Base-by-base conservation (phyloP, 2,329 filamentous ascomycete species). In the Macrophomina phaseolina region DNA sequence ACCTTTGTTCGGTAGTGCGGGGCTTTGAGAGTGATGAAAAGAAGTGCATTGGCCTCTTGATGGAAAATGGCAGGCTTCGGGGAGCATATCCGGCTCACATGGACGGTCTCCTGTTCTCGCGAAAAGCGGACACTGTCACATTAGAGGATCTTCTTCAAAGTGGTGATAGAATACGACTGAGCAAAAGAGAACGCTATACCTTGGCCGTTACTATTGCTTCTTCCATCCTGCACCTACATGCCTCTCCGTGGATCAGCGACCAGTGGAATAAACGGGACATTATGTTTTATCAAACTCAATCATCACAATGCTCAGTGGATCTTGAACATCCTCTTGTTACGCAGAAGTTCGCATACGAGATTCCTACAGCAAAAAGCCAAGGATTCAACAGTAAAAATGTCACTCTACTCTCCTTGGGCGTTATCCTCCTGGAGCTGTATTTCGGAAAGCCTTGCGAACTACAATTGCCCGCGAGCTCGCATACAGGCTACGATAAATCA, bases 121-220 rank as follows among this genome's bases (percentile, higher is more conserved):
- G 73, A 4, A 53, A 46, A 8, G 49, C 52, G 5, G 63, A 74
- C 16, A 28, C 72, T 5, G 65, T 78, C n/a, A 74, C 75, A 7
- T 69, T 79, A 2, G 72, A 76, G 30, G 73, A 76, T 4, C 71
- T 79, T 12, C 63, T 79, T 1, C 68, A 70, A 8, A 67, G 72
- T 65, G 66, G 69, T 69, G 1, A 67, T 69, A 2, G 78, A 75
- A 12, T 30, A 14, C 38, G 51, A 51, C 68, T 78, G 1, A 78
- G 71, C 63, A 76, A 74, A 61, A 79, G 74, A 55, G 74, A 79
- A 38, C 73, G 76, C 45, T 77, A 78, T 49, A 73, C 69, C 51
- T 61, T 79, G 9, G 76, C 77, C 23, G 71, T 79, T 36, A 79
- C 76, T 1, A 68, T 79, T 11, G 77, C 77, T 18, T 76, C 74